Base-by-base conservation (phyloP, 225 moss, liverwort and hornwort species). In the Pseudisothecium myosuroides region DNA sequence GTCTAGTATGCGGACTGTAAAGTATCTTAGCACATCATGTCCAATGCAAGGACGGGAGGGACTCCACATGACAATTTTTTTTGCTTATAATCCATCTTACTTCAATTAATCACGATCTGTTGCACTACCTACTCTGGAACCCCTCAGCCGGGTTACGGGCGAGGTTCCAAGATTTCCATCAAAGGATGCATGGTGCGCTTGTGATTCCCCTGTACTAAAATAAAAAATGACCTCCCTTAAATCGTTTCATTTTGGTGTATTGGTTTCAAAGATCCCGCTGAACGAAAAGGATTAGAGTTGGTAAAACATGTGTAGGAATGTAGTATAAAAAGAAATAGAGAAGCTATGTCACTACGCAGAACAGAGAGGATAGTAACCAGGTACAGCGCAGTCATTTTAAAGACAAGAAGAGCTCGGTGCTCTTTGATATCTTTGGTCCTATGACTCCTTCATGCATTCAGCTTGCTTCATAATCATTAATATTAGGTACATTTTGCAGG, bases 401-500 rank as follows among this genome's bases (percentile, higher is more conserved):
- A 56, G 71, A 63, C 43, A 24, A 86, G 56, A 29, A 73, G 65
- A 82, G 27, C 76, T 77, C 16, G 55, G 20, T 81, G 67, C 83
- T 63, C 49, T 85, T 76, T 8, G 24, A 64, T 71, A 78, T 63
- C 78, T 62, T 26, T 50, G 62, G 59, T 47, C 50, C 36, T 54
- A 59, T 28, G 11, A 55, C 62, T 76, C 19, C 81, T 19, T 66
- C 21, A 56, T 76, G 60, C 31, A 62, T 45, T 52, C 56, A 31
- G 16, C 61, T 72, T 66, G 80, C 50, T 72, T 65, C 66, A 18
- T 85, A 56, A 50, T 67, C 21, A 47, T 82, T 81, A 50, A 47
- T 75, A 43, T 15, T 74, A 65, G 5, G 74, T 50, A 21, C 20
- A 31, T 83, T 61, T 66, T 61, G 64, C 94, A 96, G 97, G 97